Conservation (phyloP, 768 basidiomycete genomes). For the Amanita phalloides region DNA sequence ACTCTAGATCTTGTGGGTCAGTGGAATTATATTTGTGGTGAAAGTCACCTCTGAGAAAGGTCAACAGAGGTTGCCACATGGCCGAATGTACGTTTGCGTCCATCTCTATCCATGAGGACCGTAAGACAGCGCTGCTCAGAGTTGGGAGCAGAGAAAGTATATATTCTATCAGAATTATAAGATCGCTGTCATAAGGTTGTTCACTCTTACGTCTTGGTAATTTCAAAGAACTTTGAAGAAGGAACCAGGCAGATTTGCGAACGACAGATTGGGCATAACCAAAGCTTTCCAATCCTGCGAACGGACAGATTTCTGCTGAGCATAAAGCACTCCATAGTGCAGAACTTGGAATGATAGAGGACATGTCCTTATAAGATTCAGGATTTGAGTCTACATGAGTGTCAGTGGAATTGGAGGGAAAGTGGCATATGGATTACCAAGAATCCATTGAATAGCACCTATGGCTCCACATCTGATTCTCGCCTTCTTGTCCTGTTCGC, state of each 20-base stretch:
- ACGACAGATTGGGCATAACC: constrained; percentile 63
- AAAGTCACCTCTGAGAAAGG: constrained; percentile 57
- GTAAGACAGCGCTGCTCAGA: constrained; percentile 47
- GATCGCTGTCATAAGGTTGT: not conserved
- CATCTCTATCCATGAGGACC: constrained; percentile 60
- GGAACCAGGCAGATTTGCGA: constrained; percentile 58
- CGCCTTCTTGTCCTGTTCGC: constrained; percentile 56
- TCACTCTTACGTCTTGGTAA: constrained; percentile 30
- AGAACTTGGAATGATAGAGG: constrained; percentile 36
- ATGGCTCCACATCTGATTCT: constrained; percentile 60
- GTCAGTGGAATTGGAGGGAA: not conserved
- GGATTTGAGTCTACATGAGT: constrained; percentile 10
- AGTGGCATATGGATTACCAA: constrained; percentile 32
- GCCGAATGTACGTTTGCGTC: constrained; percentile 55
- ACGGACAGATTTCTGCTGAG: constrained; percentile 30
- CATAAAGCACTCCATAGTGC: constrained; percentile 52
- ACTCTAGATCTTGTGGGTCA: constrained; percentile 29
- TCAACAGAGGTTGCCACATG: constrained; percentile 65
- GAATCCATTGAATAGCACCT: constrained; percentile 50
- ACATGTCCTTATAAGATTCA: constrained; percentile 18
- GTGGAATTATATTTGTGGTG: not conserved
- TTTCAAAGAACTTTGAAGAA: constrained; percentile 36
- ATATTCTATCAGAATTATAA: constrained; percentile 9
- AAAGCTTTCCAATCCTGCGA: constrained; percentile 33
- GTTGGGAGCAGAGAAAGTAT: constrained; percentile 25